Evolutionary conservation across 2,329 filamentous ascomycete species (phyloP).

Genomic region (Stemphylium lycopersici): DNA sequence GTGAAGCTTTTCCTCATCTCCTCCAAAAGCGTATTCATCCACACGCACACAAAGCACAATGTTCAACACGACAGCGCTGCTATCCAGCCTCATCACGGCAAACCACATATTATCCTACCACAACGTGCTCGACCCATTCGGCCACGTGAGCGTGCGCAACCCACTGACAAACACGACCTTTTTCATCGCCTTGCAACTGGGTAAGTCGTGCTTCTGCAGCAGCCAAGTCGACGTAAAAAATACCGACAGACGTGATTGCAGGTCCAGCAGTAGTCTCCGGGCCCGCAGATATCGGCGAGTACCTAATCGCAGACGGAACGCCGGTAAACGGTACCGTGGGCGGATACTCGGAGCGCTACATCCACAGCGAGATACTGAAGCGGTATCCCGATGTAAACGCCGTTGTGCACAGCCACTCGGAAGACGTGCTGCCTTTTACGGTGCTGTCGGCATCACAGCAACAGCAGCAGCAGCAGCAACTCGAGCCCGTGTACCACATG

Average conservation of each 20-base stretch:
- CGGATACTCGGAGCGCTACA: slow-evolving; percentile 52
- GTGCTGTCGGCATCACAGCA: neutral
- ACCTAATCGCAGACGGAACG: slow-evolving; percentile 47
- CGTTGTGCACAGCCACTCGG: slow-evolving; percentile 53
- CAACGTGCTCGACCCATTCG: slow-evolving; percentile 58
- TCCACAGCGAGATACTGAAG: slow-evolving; percentile 55
- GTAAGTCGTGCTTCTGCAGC: neutral
- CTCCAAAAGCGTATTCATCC: neutral
- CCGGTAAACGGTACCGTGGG: slow-evolving; percentile 38
- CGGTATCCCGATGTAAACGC: slow-evolving; percentile 50
- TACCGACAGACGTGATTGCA: neutral
- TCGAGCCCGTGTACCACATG: slow-evolving; percentile 17
- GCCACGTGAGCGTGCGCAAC: slow-evolving; percentile 59
- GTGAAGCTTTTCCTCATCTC: neutral
- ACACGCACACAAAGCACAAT: slow-evolving; percentile 6
- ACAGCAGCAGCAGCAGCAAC: too few species aligned
- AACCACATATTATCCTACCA: slow-evolving; percentile 59
- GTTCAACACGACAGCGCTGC: slow-evolving; percentile 33
- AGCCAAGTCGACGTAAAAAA: neutral
- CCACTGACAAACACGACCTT: slow-evolving; percentile 52
- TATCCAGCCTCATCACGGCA: slow-evolving; percentile 48
- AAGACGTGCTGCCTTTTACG: slow-evolving; percentile 51
- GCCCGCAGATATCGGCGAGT: slow-evolving; percentile 52
- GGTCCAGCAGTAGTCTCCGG: slow-evolving; percentile 6
- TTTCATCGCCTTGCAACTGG: slow-evolving; percentile 46